Conservation (phyloP, 2,329 filamentous ascomycete species). For the Colletotrichum australisinense region DNA sequence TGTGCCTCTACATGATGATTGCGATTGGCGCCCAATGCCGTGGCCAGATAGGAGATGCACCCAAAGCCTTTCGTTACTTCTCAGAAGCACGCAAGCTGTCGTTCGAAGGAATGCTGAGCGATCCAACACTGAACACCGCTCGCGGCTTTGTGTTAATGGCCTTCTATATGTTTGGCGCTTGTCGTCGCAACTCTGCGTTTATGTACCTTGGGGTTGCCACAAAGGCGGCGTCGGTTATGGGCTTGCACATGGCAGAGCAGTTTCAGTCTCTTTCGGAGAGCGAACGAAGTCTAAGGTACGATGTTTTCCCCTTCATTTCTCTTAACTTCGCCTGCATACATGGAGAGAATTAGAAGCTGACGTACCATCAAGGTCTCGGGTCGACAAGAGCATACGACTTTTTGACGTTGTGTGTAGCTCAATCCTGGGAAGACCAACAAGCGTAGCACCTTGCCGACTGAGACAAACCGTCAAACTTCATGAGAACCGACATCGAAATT, state of each 20-base stretch:
- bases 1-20: conserved; percentile 53
- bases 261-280: conserved; percentile 39
- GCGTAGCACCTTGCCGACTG: conserved; percentile 44
- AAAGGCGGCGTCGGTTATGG: conserved; percentile 67
- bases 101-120: conserved; percentile 62
- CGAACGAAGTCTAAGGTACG: conserved; percentile 39
- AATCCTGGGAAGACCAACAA: conserved; percentile 50
- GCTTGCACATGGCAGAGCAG: conserved; percentile 57
- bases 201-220: conserved; percentile 72
- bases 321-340: rapidly evolving
- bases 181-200: conserved; percentile 69
- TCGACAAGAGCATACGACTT: conserved; percentile 52
- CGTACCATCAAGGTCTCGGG: conserved; percentile 28
- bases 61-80: conserved; percentile 52
- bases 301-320: rapidly evolving
- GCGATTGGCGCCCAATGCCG: conserved; percentile 64
- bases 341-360: rapidly evolving
- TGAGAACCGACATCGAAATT: conserved; percentile 38
- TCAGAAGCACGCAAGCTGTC: conserved; percentile 58
- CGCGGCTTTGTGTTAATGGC: conserved; percentile 66
- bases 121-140: conserved; percentile 64
- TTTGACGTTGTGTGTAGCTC: conserved; percentile 52
- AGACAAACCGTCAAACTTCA: conserved; percentile 39
- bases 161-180: conserved; percentile 69
- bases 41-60: background rate